Evolutionary conservation across 2,329 filamentous ascomycete species (phyloP), one percentile per base, ranked within the genome.

Genomic region (Ophiosphaerella narmari): DNA sequence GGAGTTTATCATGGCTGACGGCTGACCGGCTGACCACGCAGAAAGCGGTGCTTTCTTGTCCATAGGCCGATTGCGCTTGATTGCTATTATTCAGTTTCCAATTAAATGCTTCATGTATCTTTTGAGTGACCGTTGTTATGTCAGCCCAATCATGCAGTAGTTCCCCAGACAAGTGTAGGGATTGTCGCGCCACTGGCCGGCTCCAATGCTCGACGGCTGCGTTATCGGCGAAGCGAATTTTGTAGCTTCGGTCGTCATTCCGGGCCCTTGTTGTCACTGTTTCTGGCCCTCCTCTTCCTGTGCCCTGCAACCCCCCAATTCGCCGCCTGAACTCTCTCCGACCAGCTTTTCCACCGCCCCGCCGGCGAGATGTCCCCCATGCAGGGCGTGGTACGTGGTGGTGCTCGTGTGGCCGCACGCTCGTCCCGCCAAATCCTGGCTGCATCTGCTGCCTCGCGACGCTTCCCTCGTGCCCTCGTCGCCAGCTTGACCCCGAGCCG

Each of bases 341-440:
- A 54, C 54, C 54, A 58, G 53, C 49, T 11, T 43, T 46, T 44
- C 48, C 50, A 65, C 59, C 54, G 59, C 57, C 58, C 53, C 52
- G 48, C 53, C 56, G 57, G 61, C 63, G 55, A 63, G 54, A 63
- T 52, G 54, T 43, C 55, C 63, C 66, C 56, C 55, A 73, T 73
- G 70, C 70, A 73, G 65, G 67, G 63, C 66, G 65, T 72, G 57
- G 69, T 68, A 62, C 69, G 70, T 61, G 63, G 65, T 52, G 66
- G 66, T 62, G 67, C 65, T 64, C 69, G 68, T 57, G 59, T 67
- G 62, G 65, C 65, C 57, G 67, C 66, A 62, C 66, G 67, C 52
- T 68, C 66, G 46, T 71, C 64, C 53, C 67, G 66, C 56, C 61
- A 64, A 57, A 60, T 67, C 62, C 63, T 68, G 49, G 60, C 68